phyloP scores from a whole-genome alignment of 345 rosid genomes.

The Syzygium grande region DNA sequence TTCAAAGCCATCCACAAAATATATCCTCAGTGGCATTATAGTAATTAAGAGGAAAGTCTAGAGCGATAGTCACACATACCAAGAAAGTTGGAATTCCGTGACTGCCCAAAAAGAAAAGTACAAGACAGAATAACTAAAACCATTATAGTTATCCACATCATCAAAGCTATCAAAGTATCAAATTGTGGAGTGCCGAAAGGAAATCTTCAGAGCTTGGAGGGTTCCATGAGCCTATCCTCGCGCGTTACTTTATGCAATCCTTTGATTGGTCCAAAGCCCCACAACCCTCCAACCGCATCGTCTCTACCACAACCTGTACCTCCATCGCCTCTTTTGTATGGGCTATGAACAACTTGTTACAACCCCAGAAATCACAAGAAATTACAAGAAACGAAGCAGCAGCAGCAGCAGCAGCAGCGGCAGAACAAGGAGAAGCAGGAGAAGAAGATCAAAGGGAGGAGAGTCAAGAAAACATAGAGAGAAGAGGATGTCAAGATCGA shows the following conservation, averaged over 20 bases:
- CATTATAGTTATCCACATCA: not conserved
- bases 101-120: not conserved
- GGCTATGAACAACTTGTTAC: constrained; percentile 36
- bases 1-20: not conserved
- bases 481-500: not conserved
- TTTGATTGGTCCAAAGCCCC: constrained; percentile 24
- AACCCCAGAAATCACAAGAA: not conserved
- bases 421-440: not conserved
- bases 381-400: constrained; percentile 1
- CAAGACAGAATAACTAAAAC: not conserved
- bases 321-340: constrained; percentile 26
- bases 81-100: not conserved
- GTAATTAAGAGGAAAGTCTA: not conserved
- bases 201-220: not conserved
- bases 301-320: not conserved
- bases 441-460: not conserved
- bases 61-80: not conserved
- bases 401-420: not conserved
- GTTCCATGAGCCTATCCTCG: not conserved
- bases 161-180: not conserved
- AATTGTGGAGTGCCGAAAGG: not conserved
- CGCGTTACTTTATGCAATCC: not conserved
- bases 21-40: not conserved
- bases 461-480: not conserved
- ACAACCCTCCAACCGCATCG: not conserved